Conservation (phyloP, 805 yeast species). For the Barnettozyma sp. region DNA sequence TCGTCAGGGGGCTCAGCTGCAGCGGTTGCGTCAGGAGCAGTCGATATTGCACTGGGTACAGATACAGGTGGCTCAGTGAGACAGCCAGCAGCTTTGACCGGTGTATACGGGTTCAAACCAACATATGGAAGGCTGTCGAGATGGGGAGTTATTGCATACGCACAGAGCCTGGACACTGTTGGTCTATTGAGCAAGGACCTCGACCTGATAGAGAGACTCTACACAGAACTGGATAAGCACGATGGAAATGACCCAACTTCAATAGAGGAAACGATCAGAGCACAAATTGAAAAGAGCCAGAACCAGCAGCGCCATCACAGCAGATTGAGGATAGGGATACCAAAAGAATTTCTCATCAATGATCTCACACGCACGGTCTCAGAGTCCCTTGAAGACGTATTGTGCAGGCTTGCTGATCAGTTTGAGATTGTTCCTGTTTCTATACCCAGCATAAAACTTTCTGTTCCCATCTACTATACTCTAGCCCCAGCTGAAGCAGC, state of each 20-base stretch:
- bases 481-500: slow-evolving; percentile 91
- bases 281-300: slow-evolving; percentile 3
- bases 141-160: slow-evolving; percentile 88
- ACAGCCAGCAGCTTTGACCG: slow-evolving; percentile 84
- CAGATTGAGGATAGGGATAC: slow-evolving; percentile 59
- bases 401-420: slow-evolving; percentile 35
- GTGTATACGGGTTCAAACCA: slow-evolving; percentile 85
- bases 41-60: slow-evolving; percentile 79
- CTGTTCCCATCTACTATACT: slow-evolving; percentile 80
- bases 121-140: slow-evolving; percentile 88
- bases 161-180: slow-evolving; percentile 91
- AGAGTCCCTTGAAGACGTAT: slow-evolving; percentile 39
- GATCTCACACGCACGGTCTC: slow-evolving; percentile 45
- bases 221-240: slow-evolving; percentile 44
- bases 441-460: slow-evolving; percentile 56
- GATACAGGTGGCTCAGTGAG: slow-evolving; percentile 98
- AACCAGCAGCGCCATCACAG: slow-evolving; percentile 1
- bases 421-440: slow-evolving; percentile 56
- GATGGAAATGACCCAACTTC: slow-evolving; percentile 83
- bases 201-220: slow-evolving; percentile 40
- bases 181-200: slow-evolving; percentile 64
- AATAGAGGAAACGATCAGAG: slow-evolving; percentile 32
- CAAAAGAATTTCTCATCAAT: slow-evolving; percentile 54
- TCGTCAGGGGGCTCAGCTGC: slow-evolving; percentile 97
- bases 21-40: slow-evolving; percentile 66